A percentile compares a stretch with the other conserved stretches of the same genome.
These are phyloP conservation scores for Penicillium canescens DNA, from an alignment of 495 filamentous ascomycete genomes.

Conservation along the genomic window DNA sequence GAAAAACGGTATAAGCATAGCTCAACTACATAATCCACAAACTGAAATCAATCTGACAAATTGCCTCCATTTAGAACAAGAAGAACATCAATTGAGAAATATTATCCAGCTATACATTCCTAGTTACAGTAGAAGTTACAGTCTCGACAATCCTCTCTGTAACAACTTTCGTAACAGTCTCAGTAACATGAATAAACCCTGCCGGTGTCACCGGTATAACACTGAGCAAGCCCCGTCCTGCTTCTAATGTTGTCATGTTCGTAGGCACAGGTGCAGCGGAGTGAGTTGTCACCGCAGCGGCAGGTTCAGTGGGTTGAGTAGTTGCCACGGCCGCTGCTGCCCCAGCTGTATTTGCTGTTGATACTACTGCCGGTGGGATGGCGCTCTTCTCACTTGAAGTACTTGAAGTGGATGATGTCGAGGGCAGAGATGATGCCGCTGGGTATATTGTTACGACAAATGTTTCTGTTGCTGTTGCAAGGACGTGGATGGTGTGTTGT, in stretches of 20 bases:
- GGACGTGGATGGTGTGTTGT: too few relatives aligned
- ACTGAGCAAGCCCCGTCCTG: slow-evolving; percentile 3
- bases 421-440: not conserved
- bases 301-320: not conserved
- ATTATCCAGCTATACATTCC: not conserved
- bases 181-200: slow-evolving; percentile 9
- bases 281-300: not conserved
- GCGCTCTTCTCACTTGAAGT: too few relatives aligned
- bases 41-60: too few relatives aligned
- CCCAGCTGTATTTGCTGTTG: too few relatives aligned
- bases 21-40: too few relatives aligned
- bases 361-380: too few relatives aligned
- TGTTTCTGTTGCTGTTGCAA: too few relatives aligned
- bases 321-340: not conserved
- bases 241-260: not conserved
- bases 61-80: too few relatives aligned
- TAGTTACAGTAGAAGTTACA: slow-evolving; percentile 17
- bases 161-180: slow-evolving; percentile 9
- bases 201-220: slow-evolving; percentile 12
- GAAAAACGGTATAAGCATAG: too few relatives aligned
- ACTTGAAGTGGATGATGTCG: not conserved
- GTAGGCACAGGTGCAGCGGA: not conserved
- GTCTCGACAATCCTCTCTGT: slow-evolving; percentile 13
- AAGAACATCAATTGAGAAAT: too few relatives aligned
- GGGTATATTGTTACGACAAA: not conserved